A percentile compares a stretch with the other conserved stretches of the same genome.
These are phyloP conservation scores for Ustilago crameri DNA, from an alignment of 1,284 basidiomycete genomes.

Conservation along the genomic window DNA sequence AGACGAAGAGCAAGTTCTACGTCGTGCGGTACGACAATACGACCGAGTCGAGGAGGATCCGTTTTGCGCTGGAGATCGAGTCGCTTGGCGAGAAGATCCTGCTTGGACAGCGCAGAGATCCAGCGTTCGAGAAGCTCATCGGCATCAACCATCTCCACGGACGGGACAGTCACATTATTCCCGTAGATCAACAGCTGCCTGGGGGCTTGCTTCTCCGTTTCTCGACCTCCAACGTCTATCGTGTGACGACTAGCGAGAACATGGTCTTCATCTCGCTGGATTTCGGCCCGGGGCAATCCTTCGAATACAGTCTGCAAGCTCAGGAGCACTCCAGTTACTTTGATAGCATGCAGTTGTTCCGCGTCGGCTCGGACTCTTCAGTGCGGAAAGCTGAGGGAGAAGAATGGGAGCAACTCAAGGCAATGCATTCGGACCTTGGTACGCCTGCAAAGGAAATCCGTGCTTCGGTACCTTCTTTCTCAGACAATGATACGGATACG, in stretches of 20 bases:
- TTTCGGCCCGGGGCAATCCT: constrained; percentile 13
- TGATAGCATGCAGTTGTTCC: constrained; percentile 15
- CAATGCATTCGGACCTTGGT: constrained; percentile 15
- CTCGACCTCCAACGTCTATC: constrained; percentile 72
- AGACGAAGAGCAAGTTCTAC: constrained; percentile 72
- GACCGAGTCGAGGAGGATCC: constrained; percentile 32
- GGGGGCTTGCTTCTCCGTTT: constrained; percentile 70
- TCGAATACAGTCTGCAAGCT: constrained; percentile 22
- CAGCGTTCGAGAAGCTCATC: background rate
- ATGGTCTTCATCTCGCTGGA: constrained; percentile 23
- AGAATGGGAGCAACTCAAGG: constrained; percentile 9
- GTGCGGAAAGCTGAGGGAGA: background rate
- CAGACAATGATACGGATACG: background rate
- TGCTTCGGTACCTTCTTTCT: background rate
- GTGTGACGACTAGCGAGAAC: constrained; percentile 49
- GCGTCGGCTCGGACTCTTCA: background rate
- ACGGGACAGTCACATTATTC: constrained; percentile 39
- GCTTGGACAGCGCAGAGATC: constrained; percentile 10
- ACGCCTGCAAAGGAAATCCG: background rate
- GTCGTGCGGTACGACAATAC: constrained; percentile 74
- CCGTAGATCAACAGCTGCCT: constrained; percentile 38
- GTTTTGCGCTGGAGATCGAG: constrained; percentile 32
- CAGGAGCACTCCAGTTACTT: constrained; percentile 3
- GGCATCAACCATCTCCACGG: constrained; percentile 29
- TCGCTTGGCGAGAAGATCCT: constrained; percentile 30